Evolutionary conservation across 768 basidiomycete genomes (phyloP).

Genomic region (Phanerochaete carnosa): DNA sequence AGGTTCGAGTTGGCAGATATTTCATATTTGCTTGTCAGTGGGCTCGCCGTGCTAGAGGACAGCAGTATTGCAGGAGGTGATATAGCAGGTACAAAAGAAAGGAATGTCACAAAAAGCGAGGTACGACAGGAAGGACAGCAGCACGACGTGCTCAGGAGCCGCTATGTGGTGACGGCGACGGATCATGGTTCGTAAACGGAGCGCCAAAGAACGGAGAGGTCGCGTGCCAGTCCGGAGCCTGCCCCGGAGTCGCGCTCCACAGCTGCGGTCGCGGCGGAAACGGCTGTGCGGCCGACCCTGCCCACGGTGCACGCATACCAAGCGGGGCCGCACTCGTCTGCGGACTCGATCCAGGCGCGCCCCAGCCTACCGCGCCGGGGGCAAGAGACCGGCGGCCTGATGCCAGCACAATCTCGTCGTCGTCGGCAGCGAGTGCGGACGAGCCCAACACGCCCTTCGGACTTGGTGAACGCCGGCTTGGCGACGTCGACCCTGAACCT

Average conservation of each 20-base stretch:
- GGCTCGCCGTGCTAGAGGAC: slow-evolving; percentile 24
- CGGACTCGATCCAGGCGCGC: slow-evolving; percentile 40
- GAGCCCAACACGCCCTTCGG: slow-evolving; percentile 73
- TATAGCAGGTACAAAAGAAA: slow-evolving; percentile 14
- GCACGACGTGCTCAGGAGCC: slow-evolving; percentile 21
- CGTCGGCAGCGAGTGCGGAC: slow-evolving; percentile 73
- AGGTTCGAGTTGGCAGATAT: background rate
- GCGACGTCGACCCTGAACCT: slow-evolving; percentile 59
- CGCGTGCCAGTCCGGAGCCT: slow-evolving; percentile 49
- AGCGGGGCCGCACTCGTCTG: slow-evolving; percentile 30
- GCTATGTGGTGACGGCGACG: slow-evolving; percentile 46
- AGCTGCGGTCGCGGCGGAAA: slow-evolving; percentile 24
- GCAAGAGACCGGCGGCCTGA: slow-evolving; percentile 37
- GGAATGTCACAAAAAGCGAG: slow-evolving; percentile 18
- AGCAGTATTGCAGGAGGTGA: slow-evolving; percentile 25
- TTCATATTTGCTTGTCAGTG: slow-evolving; percentile 27
- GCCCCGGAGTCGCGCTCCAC: slow-evolving; percentile 23
- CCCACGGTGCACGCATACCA: slow-evolving; percentile 41
- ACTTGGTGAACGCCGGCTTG: slow-evolving; percentile 46
- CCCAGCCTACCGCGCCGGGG: slow-evolving; percentile 47
- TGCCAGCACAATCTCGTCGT: slow-evolving; percentile 70
- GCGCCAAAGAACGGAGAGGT: slow-evolving; percentile 43
- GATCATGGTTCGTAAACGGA: slow-evolving; percentile 45
- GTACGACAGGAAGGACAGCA: background rate
- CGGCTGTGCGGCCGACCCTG: slow-evolving; percentile 31